These are phyloP conservation scores for Didymella glomerata DNA, from an alignment of 2,329 filamentous ascomycete species.

Conservation along the genomic window DNA sequence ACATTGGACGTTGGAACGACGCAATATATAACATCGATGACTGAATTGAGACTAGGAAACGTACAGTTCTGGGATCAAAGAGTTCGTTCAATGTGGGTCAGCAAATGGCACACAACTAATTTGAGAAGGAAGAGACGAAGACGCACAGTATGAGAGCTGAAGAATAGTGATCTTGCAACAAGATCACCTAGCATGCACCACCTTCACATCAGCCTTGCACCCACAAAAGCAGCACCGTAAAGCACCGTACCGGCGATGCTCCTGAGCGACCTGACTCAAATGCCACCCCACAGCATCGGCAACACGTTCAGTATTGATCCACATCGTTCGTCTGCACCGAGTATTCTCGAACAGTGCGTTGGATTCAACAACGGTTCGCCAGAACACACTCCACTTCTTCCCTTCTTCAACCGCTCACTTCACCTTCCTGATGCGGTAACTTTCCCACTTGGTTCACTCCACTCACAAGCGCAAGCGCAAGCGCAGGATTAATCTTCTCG, in stretches of 20 bases:
- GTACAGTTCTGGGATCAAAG: neutral
- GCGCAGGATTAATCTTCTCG: no score
- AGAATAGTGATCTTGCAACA: neutral
- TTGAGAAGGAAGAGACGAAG: neutral
- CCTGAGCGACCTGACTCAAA: conserved; percentile 3
- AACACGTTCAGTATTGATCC: neutral
- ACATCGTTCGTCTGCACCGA: neutral
- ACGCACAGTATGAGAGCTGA: neutral
- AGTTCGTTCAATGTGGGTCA: neutral
- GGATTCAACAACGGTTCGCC: conserved; percentile 5
- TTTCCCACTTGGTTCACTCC: neutral
- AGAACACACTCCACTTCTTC: neutral
- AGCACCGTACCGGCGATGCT: conserved; percentile 1
- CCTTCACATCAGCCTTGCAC: neutral
- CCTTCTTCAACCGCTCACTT: neutral
- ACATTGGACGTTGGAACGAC: neutral
- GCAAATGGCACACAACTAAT: neutral
- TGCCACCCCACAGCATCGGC: neutral
- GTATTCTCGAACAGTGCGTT: conserved; percentile 11
- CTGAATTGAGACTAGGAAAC: neutral
- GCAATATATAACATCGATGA: neutral
- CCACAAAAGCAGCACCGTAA: neutral
- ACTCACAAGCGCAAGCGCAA: conserved; percentile 1
- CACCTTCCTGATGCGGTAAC: conserved; percentile 13
- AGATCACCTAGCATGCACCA: neutral